These are phyloP conservation scores for Keithomyces neogunnii DNA, from an alignment of 2,329 filamentous ascomycete genomes.

Conservation along the genomic window DNA sequence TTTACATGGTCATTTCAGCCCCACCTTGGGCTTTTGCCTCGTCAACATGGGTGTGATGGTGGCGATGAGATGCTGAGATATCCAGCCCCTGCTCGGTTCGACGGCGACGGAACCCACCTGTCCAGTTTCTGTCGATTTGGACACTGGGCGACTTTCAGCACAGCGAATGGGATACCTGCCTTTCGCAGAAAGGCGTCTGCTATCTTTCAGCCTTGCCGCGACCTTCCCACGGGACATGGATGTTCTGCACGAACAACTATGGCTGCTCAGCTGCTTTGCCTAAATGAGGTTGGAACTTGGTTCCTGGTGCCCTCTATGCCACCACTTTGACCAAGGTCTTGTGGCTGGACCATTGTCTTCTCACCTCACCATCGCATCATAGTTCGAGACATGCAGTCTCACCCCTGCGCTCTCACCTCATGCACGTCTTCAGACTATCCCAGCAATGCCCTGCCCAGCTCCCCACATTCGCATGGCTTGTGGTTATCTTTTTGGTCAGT, in stretches of 20 bases:
- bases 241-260: not conserved
- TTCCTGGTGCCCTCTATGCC: not conserved
- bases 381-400: not conserved
- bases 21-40: too few relatives aligned
- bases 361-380: not conserved
- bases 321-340: too few relatives aligned
- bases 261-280: not conserved
- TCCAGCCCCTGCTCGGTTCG: not conserved
- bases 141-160: too few relatives aligned
- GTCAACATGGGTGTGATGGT: too few relatives aligned
- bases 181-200: not conserved
- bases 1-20: too few relatives aligned
- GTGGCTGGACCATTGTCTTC: not conserved
- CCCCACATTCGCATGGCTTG: not conserved
- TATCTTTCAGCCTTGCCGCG: conserved; percentile 1
- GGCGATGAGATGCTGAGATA: too few relatives aligned
- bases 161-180: not conserved
- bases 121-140: too few relatives aligned
- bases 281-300: not conserved
- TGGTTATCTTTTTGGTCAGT: not conserved
- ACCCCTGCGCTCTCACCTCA: not conserved
- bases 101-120: not conserved
- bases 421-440: not conserved
- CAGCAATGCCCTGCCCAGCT: not conserved
- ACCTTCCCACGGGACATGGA: not conserved